Base-by-base conservation (phyloP, 805 yeast genomes). In the Starmerella sp. region DNA sequence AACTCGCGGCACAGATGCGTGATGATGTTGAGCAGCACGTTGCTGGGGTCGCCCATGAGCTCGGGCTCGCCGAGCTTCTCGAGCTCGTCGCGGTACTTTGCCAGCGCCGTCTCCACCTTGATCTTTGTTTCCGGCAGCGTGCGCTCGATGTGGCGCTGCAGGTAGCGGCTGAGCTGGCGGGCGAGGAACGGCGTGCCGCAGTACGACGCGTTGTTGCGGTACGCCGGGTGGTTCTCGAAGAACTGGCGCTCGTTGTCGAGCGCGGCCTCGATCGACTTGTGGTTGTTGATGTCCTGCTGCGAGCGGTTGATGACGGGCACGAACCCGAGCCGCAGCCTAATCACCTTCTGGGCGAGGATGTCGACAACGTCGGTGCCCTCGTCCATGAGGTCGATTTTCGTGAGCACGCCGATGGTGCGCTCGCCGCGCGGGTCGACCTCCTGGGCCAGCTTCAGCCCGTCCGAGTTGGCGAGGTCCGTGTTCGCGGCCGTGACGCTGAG, bases 161-260 rank as follows among this genome's bases (percentile, higher is more conserved):
- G 77, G 63, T 93, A 87, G 44, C 84, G 81, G 71, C 87, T 93
- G 66, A 93, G 79, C 71, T 89, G 87, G 68, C 88, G 86, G 52
- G 97, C 96, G 67, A 93, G 76, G 70, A 84, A 93, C 42, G 97
- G 97, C n/a, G 98, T 93, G 70, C 98, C 98, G 72, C 98, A 93
- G 73, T 82, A 91, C 66, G 87, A 95, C 7, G 97, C 91, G 69
- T 91, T 93, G 35, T 93, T 84, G 63, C 88, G 79, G 72, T 93
- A 93, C 28, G 95, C 81, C 7, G 96, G 83, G 70, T 93, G 98
- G 62, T 78, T 77, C 70, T 87, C 96, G 66, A 93, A 93, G 65
- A 81, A 93, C 35, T 75, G 70, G 56, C 77, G 77, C 73, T 93
- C 98, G 67, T 85, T 87, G 43, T 77, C 76, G 62, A 93, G 75